Evolutionary conservation across 805 yeast species (phyloP), one percentile per base, ranked within the genome.

Genomic region (Torulaspora maleeae): DNA sequence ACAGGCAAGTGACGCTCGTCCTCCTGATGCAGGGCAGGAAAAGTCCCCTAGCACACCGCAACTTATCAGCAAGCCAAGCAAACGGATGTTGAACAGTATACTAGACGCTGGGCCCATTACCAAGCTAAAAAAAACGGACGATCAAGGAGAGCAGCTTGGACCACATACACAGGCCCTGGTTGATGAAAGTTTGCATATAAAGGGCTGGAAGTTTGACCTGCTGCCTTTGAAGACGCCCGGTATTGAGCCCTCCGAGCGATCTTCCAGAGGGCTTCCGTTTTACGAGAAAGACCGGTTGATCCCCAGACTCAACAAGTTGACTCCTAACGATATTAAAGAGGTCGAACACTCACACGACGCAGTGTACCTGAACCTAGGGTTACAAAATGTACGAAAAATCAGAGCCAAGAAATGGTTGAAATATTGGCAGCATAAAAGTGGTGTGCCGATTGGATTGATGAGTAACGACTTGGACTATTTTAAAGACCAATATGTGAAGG

Each of bases 291-390:
- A 49, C 35, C 56, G 15, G 40, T 60, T 43, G 38, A 52, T 44
- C 48, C 57, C 46, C 56, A 69, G 66, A 54, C 64, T 44, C 48
- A 59, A 42, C 43, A 44, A 40, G 59, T 62, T 59, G 56, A 60
- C 64, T 35, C 62, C 60, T 56, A 69, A 50, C 62, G 54, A 70
- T 25, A 61, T 77, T 17, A 71, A 64, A 45, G 77, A 75, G 49
- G 56, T 76, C 27, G 80, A 77, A 50, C 73, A 74, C 50, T 50
- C 69, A 5, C 82, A 77, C 48, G 77, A 78, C 34, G 63, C 72
- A 7, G 75, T 76, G 24, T 71, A 72, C 25, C 50, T 73, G 16
- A 75, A 75, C 52, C 69, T 69, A 36, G 70, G 73, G 29, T 51
- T 76, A 36, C 70, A 71, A 49, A 66, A 66, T 38, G 69, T 71